Percentiles rank a stretch among this genome's conserved stretches.
phyloP scores from a whole-genome alignment of 257 asterid genomes.

The Petunia secreta region DNA sequence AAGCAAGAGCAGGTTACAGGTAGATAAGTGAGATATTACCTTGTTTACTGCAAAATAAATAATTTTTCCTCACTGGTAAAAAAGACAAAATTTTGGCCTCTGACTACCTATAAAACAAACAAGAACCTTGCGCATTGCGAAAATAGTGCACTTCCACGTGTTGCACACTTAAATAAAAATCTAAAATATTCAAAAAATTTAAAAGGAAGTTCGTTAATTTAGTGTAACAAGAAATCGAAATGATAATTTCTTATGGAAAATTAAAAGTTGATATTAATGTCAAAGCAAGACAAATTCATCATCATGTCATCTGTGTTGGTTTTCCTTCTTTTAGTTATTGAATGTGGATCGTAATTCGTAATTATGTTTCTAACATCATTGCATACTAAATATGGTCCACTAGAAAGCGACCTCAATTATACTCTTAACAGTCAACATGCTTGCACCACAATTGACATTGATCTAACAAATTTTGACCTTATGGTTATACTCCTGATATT shows the following conservation, averaged over 20 bases:
- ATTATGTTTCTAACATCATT: neutral
- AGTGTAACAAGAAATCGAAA: neutral
- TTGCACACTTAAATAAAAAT: neutral
- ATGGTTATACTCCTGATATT: neutral
- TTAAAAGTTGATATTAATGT: neutral
- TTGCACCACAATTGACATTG: neutral
- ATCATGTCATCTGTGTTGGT: neutral
- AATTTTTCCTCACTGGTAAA: neutral
- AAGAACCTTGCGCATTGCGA: conserved; percentile 22
- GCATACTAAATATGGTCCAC: neutral
- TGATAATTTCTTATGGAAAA: neutral
- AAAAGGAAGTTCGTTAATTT: conserved; percentile 7
- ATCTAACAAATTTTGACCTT: neutral
- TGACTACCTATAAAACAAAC: conserved; percentile 29
- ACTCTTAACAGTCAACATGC: neutral
- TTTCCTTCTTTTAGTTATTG: neutral
- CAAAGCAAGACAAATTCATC: neutral
- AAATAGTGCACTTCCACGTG: neutral
- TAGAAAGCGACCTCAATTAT: neutral
- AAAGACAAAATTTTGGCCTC: conserved; percentile 3
- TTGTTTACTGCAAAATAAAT: conserved; percentile 24
- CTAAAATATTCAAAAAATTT: neutral
- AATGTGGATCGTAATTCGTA: neutral
- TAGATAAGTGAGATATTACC: neutral
- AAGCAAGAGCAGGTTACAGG: neutral